Conservation (phyloP, 1,139 yeast species). For the Lodderomyces jiufengensis region DNA sequence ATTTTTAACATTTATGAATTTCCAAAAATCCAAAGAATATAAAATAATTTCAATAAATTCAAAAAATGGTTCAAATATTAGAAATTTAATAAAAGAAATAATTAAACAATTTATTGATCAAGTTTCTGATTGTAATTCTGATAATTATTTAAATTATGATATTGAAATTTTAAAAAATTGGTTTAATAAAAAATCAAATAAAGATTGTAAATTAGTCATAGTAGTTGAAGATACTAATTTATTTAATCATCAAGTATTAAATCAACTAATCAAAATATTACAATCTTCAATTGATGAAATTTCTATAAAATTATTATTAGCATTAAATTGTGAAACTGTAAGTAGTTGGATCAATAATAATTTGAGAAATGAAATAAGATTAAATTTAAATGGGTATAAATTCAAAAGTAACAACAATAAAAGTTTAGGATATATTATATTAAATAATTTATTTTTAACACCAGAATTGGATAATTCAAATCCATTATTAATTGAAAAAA, state of each 20-base stretch:
- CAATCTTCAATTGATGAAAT: slow-evolving; percentile 33
- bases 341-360: slow-evolving; percentile 36
- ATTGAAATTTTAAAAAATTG: slow-evolving; percentile 51
- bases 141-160: slow-evolving; percentile 41
- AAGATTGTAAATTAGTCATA: slow-evolving; percentile 26
- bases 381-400: slow-evolving; percentile 37
- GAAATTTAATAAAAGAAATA: slow-evolving; percentile 36
- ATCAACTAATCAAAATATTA: slow-evolving; percentile 47
- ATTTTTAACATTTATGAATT: slow-evolving; percentile 26
- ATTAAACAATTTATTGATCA: slow-evolving; percentile 27
- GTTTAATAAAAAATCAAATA: slow-evolving; percentile 20
- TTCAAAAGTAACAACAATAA: slow-evolving; percentile 43
- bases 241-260: slow-evolving; percentile 47
- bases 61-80: slow-evolving; percentile 41
- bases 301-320: slow-evolving; percentile 49
- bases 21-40: slow-evolving; percentile 15
- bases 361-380: slow-evolving; percentile 30
- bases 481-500: slow-evolving; percentile 20
- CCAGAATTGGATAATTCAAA: slow-evolving; percentile 17
- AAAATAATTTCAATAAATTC: slow-evolving; percentile 39
- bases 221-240: slow-evolving; percentile 67
- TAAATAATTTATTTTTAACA: slow-evolving; percentile 33
- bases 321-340: slow-evolving; percentile 46
- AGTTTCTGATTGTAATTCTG: slow-evolving; percentile 9
- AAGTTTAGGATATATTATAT: slow-evolving; percentile 34